phyloP scores from a whole-genome alignment of 2,329 filamentous ascomycete species.

The Colletotrichum shisoi region DNA sequence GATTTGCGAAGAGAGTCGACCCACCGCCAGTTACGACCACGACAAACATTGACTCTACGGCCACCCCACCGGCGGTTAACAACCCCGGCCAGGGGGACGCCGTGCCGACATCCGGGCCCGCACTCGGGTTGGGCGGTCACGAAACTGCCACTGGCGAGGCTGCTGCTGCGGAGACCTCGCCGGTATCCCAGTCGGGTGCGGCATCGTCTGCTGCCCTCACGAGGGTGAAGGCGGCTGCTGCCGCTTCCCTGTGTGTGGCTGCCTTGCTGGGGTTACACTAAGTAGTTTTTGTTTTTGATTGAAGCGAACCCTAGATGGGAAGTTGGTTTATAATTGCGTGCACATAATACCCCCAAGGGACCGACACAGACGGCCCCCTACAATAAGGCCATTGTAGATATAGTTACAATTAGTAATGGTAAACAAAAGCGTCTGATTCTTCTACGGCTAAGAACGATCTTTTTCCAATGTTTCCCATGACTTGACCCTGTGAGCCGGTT shows the following conservation, averaged over 20 bases:
- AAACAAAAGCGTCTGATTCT: conserved; percentile 36
- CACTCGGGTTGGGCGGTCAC: conserved; percentile 50
- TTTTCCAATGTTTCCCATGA: neutral
- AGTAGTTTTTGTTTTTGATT: conserved; percentile 9
- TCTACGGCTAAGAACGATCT: neutral
- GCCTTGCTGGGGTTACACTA: conserved; percentile 21
- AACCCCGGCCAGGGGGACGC: conserved; percentile 29
- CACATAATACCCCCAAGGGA: conserved; percentile 43
- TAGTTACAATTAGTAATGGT: conserved; percentile 36
- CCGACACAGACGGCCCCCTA: conserved; percentile 36
- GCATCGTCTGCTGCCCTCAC: conserved; percentile 12
- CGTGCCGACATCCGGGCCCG: conserved; percentile 30
- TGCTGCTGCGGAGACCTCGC: conserved; percentile 36
- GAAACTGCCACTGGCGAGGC: conserved; percentile 46
- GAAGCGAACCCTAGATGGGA: conserved; percentile 27
- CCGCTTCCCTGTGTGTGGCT: conserved; percentile 26
- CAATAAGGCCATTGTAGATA: conserved; percentile 34
- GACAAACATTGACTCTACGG: neutral
- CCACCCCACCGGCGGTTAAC: conserved; percentile 27
- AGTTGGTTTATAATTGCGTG: conserved; percentile 37
- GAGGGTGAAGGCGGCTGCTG: conserved; percentile 22
- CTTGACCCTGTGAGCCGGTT: neutral
- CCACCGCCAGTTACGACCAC: conserved; percentile 40
- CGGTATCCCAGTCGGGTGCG: conserved; percentile 22
- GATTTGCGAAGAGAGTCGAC: conserved; percentile 50